These are phyloP conservation scores for Phytopythium vexans DNA, from an alignment of 352 stramenopile species.

Conservation along the genomic window DNA sequence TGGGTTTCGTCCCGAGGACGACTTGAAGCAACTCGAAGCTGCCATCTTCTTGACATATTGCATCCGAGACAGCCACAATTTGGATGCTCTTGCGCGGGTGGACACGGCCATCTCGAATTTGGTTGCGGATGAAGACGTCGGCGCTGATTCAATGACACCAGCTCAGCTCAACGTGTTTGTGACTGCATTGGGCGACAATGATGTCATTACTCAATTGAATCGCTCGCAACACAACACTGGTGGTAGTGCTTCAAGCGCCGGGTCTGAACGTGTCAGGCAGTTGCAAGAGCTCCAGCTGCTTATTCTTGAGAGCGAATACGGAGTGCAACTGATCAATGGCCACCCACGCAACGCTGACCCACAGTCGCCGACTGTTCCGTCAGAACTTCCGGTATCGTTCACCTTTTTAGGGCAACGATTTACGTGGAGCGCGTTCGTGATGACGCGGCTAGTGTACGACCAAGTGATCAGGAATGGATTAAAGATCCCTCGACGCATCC, in stretches of 20 bases:
- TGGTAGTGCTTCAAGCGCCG: too few species aligned
- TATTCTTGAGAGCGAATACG: constrained; percentile 7
- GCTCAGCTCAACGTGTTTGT: constrained; percentile 3
- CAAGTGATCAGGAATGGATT: too few species aligned
- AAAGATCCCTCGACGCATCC: too few species aligned
- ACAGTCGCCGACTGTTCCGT: not conserved
- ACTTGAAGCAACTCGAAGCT: constrained; percentile 9
- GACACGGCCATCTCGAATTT: too few species aligned
- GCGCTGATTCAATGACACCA: too few species aligned
- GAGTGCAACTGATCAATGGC: constrained; percentile 9
- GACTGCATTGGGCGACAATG: too few species aligned
- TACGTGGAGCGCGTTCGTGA: too few species aligned
- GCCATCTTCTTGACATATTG: constrained; percentile 9
- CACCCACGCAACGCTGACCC: constrained; percentile 4
- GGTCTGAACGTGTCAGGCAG: not conserved
- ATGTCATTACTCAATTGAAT: not conserved
- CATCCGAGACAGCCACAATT: constrained; percentile 2
- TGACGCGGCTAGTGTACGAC: too few species aligned
- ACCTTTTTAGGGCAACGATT: too few species aligned
- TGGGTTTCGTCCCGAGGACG: too few species aligned
- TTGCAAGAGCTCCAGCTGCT: constrained; percentile 7
- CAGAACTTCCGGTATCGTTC: constrained; percentile 2
- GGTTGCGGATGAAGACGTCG: too few species aligned
- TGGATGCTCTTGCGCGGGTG: constrained; percentile 3
- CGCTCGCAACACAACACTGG: too few species aligned